phyloP scores from a whole-genome alignment of 176 grass and related monocot species.

The Oryza officinalis region DNA sequence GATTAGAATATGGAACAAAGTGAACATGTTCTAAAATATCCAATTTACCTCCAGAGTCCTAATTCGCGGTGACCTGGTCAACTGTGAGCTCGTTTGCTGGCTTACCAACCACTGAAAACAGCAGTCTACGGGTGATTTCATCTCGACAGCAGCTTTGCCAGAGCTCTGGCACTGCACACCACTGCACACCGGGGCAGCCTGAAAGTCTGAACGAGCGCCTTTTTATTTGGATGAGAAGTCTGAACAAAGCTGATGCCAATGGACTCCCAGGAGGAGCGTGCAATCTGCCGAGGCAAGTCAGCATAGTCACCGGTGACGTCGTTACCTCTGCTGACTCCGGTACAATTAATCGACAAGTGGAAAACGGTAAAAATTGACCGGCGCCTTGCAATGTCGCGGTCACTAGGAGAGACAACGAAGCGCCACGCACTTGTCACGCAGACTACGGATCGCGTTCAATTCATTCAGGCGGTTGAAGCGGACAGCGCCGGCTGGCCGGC shows the following conservation, averaged over 20 bases:
- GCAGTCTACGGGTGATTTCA: not conserved
- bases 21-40: too few relatives aligned
- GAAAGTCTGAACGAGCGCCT: too few relatives aligned
- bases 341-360: not conserved
- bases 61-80: not conserved
- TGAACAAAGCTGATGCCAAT: not conserved
- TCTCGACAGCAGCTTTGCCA: not conserved
- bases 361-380: not conserved
- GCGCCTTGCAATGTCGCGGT: not conserved
- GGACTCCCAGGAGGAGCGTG: not conserved
- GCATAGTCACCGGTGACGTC: not conserved
- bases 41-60: not conserved
- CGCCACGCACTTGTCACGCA: constrained; percentile 7
- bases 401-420: not conserved
- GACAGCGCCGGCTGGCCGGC: not conserved
- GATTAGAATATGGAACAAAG: too few relatives aligned
- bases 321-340: not conserved
- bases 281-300: not conserved
- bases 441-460: constrained; percentile 4
- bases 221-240: not conserved
- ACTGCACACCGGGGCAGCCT: not conserved
- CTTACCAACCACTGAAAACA: not conserved
- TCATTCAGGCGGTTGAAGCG: constrained; percentile 8
- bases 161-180: not conserved
- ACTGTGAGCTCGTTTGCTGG: not conserved